Evolutionary conservation across 1,284 basidiomycete species (phyloP).

Genomic region (Ceratobasidium sp.): DNA sequence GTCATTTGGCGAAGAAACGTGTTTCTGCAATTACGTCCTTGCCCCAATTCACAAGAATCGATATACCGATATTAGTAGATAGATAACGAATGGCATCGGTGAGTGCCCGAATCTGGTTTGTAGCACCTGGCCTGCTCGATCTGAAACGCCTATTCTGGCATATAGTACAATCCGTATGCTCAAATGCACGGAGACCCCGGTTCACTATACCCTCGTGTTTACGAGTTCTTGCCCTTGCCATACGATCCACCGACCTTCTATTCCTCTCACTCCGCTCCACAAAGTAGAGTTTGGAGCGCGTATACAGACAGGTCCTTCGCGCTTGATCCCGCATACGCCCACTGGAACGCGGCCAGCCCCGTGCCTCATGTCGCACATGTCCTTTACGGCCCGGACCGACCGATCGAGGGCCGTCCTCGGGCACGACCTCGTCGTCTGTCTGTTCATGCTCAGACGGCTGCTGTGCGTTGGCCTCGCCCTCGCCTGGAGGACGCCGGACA

Average conservation of each 20-base stretch:
- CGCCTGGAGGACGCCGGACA: constrained; percentile 22
- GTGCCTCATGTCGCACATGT: constrained; percentile 37
- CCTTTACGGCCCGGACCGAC: constrained; percentile 35
- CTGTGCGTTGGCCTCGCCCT: constrained; percentile 27
- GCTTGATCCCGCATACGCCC: constrained; percentile 21
- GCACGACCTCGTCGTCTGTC: constrained; percentile 17
- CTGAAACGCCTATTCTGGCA: constrained; percentile 38
- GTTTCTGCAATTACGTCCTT: constrained; percentile 24
- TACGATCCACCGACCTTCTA: constrained; percentile 4
- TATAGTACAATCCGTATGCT: constrained; percentile 30
- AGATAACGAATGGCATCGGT: constrained; percentile 38
- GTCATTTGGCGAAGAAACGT: constrained; percentile 31
- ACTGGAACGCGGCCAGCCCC: constrained; percentile 20
- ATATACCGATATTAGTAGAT: constrained; percentile 5
- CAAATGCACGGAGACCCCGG: constrained; percentile 36
- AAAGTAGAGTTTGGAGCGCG: not conserved
- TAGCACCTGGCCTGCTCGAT: constrained; percentile 30
- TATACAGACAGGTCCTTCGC: constrained; percentile 11
- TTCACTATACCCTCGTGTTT: constrained; percentile 40
- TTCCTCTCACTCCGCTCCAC: constrained; percentile 10
- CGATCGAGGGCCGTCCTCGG: constrained; percentile 20
- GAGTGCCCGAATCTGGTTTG: constrained; percentile 10
- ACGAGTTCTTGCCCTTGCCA: constrained; percentile 15
- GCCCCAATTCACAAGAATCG: constrained; percentile 8
- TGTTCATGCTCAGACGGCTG: constrained; percentile 23